Conservation (phyloP, 2,329 filamentous ascomycete species). For the Penicillium oxalicum region DNA sequence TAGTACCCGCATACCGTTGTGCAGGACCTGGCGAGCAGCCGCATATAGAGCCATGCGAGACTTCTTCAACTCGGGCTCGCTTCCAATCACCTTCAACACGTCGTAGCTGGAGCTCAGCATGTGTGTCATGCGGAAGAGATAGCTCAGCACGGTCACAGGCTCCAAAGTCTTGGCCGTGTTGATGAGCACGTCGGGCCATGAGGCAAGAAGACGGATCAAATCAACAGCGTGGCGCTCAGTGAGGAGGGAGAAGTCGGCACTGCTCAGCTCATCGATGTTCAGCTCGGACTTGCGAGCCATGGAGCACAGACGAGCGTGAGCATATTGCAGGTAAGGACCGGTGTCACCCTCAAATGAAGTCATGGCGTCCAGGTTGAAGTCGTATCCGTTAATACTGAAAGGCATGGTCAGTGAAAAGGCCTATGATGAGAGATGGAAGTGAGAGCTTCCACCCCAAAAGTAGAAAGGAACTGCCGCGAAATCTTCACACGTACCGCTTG, state of each 20-base stretch:
- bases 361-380: constrained; percentile 61
- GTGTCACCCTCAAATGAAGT: constrained; percentile 62
- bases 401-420: constrained; percentile 35
- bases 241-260: constrained; percentile 55
- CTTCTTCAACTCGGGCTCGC: constrained; percentile 52
- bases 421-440: background rate
- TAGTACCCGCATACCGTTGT: constrained; percentile 61
- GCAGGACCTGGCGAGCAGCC: constrained; percentile 56
- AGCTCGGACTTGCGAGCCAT: constrained; percentile 53
- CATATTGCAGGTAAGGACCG: constrained; percentile 61
- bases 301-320: constrained; percentile 54
- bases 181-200: constrained; percentile 60
- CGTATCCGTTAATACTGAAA: constrained; percentile 55
- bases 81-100: constrained; percentile 56
- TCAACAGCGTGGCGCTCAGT: constrained; percentile 57
- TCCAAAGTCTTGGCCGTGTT: constrained; percentile 63
- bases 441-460: too few species aligned
- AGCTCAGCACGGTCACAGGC: constrained; percentile 59
- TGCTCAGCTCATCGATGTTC: constrained; percentile 43
- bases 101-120: constrained; percentile 57
- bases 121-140: constrained; percentile 63
- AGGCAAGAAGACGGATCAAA: constrained; percentile 55
- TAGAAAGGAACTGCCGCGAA: too few species aligned
- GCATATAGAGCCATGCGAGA: constrained; percentile 59
- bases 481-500: constrained; percentile 59